Conservation (phyloP, 176 grass and related monocot genomes). For the Rhipidocladum racemiflorum region DNA sequence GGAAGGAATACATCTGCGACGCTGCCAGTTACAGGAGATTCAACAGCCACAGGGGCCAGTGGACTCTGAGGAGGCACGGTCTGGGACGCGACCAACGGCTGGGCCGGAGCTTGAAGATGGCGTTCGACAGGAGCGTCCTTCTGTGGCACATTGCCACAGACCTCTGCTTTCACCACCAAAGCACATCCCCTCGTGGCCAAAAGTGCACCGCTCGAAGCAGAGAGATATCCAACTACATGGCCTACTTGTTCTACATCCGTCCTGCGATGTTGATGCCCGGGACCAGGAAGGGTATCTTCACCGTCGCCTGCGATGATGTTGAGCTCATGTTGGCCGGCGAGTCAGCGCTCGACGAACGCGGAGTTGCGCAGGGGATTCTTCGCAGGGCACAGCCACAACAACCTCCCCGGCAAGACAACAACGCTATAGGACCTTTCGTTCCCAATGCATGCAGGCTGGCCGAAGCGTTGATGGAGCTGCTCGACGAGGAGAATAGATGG, state of each 20-base stretch:
- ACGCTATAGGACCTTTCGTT: background rate
- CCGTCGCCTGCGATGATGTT: rapidly evolving
- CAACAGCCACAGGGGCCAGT: background rate
- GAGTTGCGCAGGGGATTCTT: background rate
- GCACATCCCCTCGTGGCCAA: no score
- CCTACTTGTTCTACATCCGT: background rate
- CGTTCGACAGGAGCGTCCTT: background rate
- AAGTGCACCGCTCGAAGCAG: background rate
- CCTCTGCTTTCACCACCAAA: background rate
- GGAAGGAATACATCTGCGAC: background rate
- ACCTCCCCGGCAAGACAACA: background rate
- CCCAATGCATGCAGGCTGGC: background rate
- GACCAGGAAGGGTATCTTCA: background rate
- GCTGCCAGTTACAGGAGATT: background rate
- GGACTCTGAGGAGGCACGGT: background rate
- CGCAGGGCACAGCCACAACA: background rate
- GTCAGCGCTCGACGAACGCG: rapidly evolving
- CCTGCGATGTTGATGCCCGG: background rate
- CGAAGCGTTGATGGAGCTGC: background rate
- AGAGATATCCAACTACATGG: background rate
- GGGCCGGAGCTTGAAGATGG: background rate
- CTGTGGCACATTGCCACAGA: background rate
- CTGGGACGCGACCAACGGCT: background rate
- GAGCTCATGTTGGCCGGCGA: background rate
- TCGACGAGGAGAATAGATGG: rapidly evolving